These are phyloP conservation scores for Cystofilobasidium capitatum DNA, from an alignment of 768 basidiomycete genomes.

Conservation along the genomic window DNA sequence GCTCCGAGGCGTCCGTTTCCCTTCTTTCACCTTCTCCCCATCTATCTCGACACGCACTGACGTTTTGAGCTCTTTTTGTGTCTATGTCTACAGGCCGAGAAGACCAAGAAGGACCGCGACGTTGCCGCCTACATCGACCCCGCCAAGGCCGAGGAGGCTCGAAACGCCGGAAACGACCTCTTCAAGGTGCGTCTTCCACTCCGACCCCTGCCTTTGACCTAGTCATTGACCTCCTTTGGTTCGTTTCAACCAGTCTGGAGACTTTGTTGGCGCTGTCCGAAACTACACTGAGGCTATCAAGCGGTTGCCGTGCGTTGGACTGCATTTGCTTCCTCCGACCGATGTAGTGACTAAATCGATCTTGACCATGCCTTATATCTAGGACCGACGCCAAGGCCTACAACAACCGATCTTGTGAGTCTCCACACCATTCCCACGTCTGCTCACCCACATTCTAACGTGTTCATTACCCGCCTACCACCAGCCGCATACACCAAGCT, in stretches of 20 bases:
- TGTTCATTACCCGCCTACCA: no score
- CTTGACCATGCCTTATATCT: neutral
- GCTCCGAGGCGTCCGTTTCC: conserved; percentile 52
- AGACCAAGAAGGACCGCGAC: conserved; percentile 64
- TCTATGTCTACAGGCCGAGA: conserved; percentile 49
- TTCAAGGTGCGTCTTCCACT: conserved; percentile 58
- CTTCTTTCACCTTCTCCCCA: neutral
- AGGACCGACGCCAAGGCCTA: conserved; percentile 73
- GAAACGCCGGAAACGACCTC: conserved; percentile 82
- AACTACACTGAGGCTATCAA: conserved; percentile 93
- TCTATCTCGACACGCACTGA: no score
- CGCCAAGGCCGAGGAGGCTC: conserved; percentile 63
- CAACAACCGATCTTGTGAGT: conserved; percentile 92
- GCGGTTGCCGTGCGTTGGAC: conserved; percentile 56
- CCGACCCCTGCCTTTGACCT: neutral
- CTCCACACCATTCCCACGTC: no score
- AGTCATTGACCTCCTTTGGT: neutral
- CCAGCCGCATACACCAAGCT: conserved; percentile 67
- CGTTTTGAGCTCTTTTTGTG: neutral
- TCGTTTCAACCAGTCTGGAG: conserved; percentile 47
- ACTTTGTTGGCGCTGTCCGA: conserved; percentile 86
- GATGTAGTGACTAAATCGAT: neutral
- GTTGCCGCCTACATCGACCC: conserved; percentile 79
- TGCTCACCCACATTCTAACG: no score
- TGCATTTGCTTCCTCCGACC: neutral